Percentiles rank a stretch among this genome's conserved stretches.
phyloP scores from a whole-genome alignment of 2,329 filamentous ascomycete genomes.

The Diplodia corticola region DNA sequence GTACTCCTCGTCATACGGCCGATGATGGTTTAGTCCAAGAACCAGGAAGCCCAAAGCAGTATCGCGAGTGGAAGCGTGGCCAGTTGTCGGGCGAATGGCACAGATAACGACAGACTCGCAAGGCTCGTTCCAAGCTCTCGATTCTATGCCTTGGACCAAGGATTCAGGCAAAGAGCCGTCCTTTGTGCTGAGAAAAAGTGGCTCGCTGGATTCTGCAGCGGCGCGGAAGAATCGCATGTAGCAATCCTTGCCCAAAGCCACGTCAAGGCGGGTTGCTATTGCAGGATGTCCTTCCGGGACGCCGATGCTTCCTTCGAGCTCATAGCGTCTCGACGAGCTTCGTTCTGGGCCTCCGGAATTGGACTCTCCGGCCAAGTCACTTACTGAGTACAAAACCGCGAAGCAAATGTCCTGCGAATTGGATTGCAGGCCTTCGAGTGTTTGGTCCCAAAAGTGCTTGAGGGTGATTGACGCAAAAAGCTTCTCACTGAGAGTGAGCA shows the following conservation, averaged over 20 bases:
- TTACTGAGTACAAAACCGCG: slow-evolving; percentile 36
- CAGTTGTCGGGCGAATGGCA: slow-evolving; percentile 29
- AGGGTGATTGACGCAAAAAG: neutral
- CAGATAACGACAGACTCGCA: slow-evolving; percentile 23
- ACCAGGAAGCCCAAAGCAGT: slow-evolving; percentile 35
- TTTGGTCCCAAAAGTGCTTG: slow-evolving; percentile 22
- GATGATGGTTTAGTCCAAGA: slow-evolving; percentile 36
- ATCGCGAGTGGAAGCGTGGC: slow-evolving; percentile 26
- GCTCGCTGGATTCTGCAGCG: slow-evolving; percentile 36
- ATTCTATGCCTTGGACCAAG: slow-evolving; percentile 36
- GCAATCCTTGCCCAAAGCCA: slow-evolving; percentile 17
- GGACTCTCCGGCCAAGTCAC: slow-evolving; percentile 32
- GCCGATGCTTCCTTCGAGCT: slow-evolving; percentile 36
- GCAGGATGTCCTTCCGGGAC: slow-evolving; percentile 34
- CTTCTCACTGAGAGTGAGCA: slow-evolving; percentile 21
- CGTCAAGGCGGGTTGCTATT: slow-evolving; percentile 18
- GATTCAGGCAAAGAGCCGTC: slow-evolving; percentile 33
- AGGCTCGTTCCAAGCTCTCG: slow-evolving; percentile 16
- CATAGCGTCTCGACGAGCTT: slow-evolving; percentile 33
- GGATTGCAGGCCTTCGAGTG: slow-evolving; percentile 30
- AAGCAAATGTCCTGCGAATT: slow-evolving; percentile 37
- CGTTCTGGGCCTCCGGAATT: slow-evolving; percentile 32
- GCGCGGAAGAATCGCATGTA: slow-evolving; percentile 26
- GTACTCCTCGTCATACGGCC: slow-evolving; percentile 39
- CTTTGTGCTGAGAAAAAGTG: slow-evolving; percentile 30